A percentile compares a stretch with the other conserved stretches of the same genome.
phyloP scores from a whole-genome alignment of 257 asterid genomes.

The Solanum pennellii region DNA sequence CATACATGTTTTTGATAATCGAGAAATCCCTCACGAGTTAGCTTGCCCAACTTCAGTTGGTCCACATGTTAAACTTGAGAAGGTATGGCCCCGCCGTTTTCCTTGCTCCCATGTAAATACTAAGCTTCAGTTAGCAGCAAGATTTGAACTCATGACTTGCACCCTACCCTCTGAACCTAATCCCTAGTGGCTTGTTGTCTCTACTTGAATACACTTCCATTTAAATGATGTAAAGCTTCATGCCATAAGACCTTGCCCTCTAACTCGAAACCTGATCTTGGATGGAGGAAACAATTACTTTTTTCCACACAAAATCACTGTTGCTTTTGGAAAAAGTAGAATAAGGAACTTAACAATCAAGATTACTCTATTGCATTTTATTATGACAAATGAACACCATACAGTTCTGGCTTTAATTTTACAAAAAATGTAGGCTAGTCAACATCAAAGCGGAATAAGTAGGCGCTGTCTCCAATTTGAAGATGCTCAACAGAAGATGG shows the following conservation, averaged over 20 bases:
- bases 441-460: slow-evolving; percentile 28
- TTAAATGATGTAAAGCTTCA: neutral
- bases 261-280: neutral
- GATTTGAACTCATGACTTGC: neutral
- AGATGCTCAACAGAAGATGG: slow-evolving; percentile 23
- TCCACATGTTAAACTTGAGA: neutral
- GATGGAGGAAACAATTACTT: neutral
- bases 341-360: neutral
- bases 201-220: neutral
- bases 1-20: neutral
- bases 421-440: slow-evolving; percentile 32
- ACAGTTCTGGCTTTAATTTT: slow-evolving; percentile 4
- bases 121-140: neutral
- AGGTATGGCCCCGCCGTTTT: neutral
- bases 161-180: neutral
- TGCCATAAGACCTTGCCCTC: neutral
- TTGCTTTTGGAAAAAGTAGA: neutral
- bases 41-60: neutral
- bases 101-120: neutral
- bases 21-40: neutral
- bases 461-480: slow-evolving; percentile 66
- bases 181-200: neutral
- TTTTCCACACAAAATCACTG: neutral
- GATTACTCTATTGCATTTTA: neutral
- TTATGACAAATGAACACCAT: neutral